A percentile compares a stretch with the other conserved stretches of the same genome.
Conservation (phyloP, 805 yeast species). For the Candida ascalaphidarum region DNA sequence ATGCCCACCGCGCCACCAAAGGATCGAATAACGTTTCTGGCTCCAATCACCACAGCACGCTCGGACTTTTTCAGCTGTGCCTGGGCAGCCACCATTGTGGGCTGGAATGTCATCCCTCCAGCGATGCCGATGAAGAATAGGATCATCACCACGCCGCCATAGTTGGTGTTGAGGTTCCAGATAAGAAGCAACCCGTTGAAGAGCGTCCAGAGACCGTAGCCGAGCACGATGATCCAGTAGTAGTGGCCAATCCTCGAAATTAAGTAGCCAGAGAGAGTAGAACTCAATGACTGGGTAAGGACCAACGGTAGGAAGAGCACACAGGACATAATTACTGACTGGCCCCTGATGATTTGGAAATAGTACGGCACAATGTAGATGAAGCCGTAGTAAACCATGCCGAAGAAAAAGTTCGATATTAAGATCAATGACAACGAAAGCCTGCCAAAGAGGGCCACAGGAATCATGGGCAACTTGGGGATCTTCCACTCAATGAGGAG, state of each 20-base stretch:
- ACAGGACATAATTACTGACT: constrained; percentile 31
- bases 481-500: constrained; percentile 41
- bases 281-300: constrained; percentile 29
- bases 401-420: constrained; percentile 35
- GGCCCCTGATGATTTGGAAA: constrained; percentile 36
- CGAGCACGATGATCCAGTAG: constrained; percentile 29
- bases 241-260: constrained; percentile 37
- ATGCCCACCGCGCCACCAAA: constrained; percentile 59
- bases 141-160: constrained; percentile 23
- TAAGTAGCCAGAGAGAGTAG: constrained; percentile 38
- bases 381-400: constrained; percentile 39
- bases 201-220: constrained; percentile 33
- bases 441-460: constrained; percentile 34
- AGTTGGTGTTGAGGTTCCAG: constrained; percentile 18
- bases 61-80: constrained; percentile 44
- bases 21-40: constrained; percentile 48
- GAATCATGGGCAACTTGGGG: constrained; percentile 47
- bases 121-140: constrained; percentile 26
- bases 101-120: constrained; percentile 45
- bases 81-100: constrained; percentile 47
- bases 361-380: constrained; percentile 42
- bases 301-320: constrained; percentile 37
- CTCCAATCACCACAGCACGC: constrained; percentile 49
- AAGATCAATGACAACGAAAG: constrained; percentile 23
- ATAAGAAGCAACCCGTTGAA: constrained; percentile 32